A percentile compares a stretch with the other conserved stretches of the same genome.
phyloP scores from a whole-genome alignment of 345 rosid species.

The Lenwebbia sp. region DNA sequence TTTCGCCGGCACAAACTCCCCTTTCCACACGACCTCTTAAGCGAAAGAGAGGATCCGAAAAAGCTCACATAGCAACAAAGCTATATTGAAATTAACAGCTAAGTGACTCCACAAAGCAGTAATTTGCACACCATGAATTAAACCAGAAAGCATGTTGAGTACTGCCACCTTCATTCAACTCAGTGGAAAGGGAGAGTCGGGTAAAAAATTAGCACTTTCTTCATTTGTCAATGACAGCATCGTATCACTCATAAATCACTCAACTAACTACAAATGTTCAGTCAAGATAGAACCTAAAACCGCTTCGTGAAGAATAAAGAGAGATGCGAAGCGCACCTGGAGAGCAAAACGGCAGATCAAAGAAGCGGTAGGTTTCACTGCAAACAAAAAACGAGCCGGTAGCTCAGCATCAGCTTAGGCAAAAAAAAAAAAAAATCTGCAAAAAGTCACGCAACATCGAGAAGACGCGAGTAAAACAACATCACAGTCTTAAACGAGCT shows the following conservation, averaged over 20 bases:
- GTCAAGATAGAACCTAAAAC: not conserved
- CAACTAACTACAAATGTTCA: not conserved
- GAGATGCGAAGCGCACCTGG: slow-evolving; percentile 28
- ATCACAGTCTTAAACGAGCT: not conserved
- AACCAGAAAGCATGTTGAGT: not conserved
- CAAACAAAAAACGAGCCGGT: slow-evolving; percentile 5
- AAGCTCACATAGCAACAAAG: not conserved
- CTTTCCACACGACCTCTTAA: not conserved
- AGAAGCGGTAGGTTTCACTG: slow-evolving; percentile 78
- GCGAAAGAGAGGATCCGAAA: not conserved
- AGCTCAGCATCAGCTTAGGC: not conserved
- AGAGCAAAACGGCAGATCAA: slow-evolving; percentile 70
- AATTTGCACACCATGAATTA: not conserved
- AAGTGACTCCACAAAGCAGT: not conserved
- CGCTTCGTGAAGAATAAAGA: not conserved
- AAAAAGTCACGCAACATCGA: no score
- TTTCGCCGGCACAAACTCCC: not conserved
- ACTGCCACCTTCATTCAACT: not conserved
- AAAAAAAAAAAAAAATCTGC: not conserved
- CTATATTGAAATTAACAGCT: not conserved
- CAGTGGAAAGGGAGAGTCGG: not conserved
- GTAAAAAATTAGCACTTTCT: not conserved
- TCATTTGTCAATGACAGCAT: not conserved
- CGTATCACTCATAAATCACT: not conserved
- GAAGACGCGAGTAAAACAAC: no score